Evolutionary conservation across 352 stramenopile genomes (phyloP), one percentile per base, ranked within the genome.

Genomic region (Saprolegnia diclina): DNA sequence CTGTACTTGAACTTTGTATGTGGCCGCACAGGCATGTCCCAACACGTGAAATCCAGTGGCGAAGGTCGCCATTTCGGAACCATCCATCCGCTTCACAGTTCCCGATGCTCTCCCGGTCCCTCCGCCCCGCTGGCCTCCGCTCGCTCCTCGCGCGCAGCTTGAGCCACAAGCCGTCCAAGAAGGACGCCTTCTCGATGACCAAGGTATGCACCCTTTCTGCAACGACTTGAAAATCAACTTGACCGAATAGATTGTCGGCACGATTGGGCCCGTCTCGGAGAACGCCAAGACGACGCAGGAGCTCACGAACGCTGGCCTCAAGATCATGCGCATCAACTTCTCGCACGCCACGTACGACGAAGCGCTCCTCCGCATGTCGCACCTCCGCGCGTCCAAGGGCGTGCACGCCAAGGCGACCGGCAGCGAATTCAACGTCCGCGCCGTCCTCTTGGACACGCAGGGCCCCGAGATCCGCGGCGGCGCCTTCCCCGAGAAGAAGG

Each of bases 301-400:
- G 56, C 77, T 98, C 37, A 82, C 92, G 70, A 67, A 87, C 66
- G 85, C 95, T 57, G 94, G 94, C 0, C 80, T 98, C 74, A 83
- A 90, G 72, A 94, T 98, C 67, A 95, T 96, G 75, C 85, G 94
- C 73, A 89, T 98, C 63, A 98, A 98, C 82, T 98, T 98, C 71
- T 97, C 89, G n/a, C 94, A 98, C 74, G 91, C 90, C 50, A 91
- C 95, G 70, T 85, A 90, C 66, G 85, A 95, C 74, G 87, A 94
- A 71, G 85, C 87, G 45, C 71, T 85, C 45, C 71, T 82, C 70
- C 87, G 71, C 52, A 88, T 93, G 76, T 79, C 75, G 66, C 95
- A 91, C 73, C 74, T 85, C 46, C 86, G 78, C 42, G 78, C 89
- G n/a, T 90, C 83, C 64, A 79, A 85, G 9, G 82, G 94, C 24